phyloP scores from a whole-genome alignment of 2,329 filamentous ascomycete species.

The Colletotrichum abscissum region DNA sequence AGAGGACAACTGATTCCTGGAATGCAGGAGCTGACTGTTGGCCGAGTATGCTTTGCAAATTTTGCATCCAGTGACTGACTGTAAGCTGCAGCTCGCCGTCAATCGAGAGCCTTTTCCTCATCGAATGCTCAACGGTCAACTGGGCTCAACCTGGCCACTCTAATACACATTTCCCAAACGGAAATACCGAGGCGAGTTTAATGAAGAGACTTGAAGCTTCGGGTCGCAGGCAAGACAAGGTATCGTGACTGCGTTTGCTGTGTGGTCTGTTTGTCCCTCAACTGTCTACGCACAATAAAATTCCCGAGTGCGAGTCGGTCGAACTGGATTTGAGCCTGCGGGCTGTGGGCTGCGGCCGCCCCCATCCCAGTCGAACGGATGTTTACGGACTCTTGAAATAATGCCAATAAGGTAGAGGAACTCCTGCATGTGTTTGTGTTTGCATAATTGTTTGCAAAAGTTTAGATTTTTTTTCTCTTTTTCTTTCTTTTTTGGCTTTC shows the following conservation, averaged over 20 bases:
- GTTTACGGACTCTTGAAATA: not conserved
- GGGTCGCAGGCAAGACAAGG: not conserved
- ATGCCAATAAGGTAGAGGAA: too few relatives aligned
- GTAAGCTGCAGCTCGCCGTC: not conserved
- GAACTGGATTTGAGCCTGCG: not conserved
- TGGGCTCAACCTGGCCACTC: not conserved
- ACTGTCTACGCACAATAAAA: not conserved
- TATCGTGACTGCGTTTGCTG: constrained; percentile 3
- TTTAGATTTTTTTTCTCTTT: not conserved
- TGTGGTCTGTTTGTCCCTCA: not conserved
- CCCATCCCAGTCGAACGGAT: not conserved
- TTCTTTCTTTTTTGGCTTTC: not conserved
- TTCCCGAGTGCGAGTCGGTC: constrained; percentile 15
- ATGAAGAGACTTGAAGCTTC: constrained; percentile 13
- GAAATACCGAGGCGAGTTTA: not conserved
- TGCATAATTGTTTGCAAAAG: not conserved
- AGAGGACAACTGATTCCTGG: not conserved
- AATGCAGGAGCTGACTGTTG: not conserved
- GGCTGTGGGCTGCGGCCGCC: not conserved
- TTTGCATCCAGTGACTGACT: not conserved
- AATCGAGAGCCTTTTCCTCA: not conserved
- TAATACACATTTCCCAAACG: not conserved
- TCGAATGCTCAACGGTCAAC: not conserved
- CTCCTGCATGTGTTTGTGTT: not conserved
- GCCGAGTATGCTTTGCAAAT: not conserved